Conservation (phyloP, 306 rosid species). For the Begonia loranthoides region DNA sequence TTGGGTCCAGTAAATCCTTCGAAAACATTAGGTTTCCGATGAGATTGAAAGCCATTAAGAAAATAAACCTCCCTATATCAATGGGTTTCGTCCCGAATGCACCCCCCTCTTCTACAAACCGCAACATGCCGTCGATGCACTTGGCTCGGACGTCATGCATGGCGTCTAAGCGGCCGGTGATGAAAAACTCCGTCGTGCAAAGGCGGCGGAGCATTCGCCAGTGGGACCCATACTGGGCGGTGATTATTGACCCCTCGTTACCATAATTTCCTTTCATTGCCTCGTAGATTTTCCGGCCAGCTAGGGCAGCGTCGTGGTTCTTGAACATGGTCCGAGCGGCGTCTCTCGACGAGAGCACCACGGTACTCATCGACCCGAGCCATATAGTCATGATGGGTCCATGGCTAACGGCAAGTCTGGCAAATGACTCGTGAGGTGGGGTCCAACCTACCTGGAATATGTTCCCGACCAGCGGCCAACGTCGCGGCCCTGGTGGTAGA, state of each 20-base stretch:
- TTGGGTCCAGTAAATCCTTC: slow-evolving; percentile 48
- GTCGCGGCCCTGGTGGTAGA: slow-evolving; percentile 78
- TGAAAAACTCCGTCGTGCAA: slow-evolving; percentile 43
- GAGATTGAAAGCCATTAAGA: slow-evolving; percentile 68
- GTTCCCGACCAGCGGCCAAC: slow-evolving; percentile 73
- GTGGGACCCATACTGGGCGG: slow-evolving; percentile 62
- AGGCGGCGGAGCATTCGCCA: slow-evolving; percentile 66
- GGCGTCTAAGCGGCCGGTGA: slow-evolving; percentile 38
- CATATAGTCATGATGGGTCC: slow-evolving; percentile 76
- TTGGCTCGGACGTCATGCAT: slow-evolving; percentile 23
- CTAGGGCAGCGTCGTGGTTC: slow-evolving; percentile 38
- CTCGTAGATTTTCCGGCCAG: slow-evolving; percentile 73
- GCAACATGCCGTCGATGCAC: slow-evolving; percentile 51
- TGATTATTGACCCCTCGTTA: slow-evolving; percentile 47
- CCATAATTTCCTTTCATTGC: slow-evolving; percentile 59
- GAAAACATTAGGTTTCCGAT: slow-evolving; percentile 82
- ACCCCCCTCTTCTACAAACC: slow-evolving; percentile 19
- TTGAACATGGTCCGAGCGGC: slow-evolving; percentile 60
- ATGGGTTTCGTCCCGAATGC: slow-evolving; percentile 11
- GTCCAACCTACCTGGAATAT: slow-evolving; percentile 47
- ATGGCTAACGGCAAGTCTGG: slow-evolving; percentile 33
- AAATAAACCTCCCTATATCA: slow-evolving; percentile 48
- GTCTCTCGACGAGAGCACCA: slow-evolving; percentile 50
- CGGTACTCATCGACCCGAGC: slow-evolving; percentile 75
- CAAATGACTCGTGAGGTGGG: slow-evolving; percentile 46